Evolutionary conservation across 345 rosid genomes (phyloP).

Genomic region (Corchorus olitorius): DNA sequence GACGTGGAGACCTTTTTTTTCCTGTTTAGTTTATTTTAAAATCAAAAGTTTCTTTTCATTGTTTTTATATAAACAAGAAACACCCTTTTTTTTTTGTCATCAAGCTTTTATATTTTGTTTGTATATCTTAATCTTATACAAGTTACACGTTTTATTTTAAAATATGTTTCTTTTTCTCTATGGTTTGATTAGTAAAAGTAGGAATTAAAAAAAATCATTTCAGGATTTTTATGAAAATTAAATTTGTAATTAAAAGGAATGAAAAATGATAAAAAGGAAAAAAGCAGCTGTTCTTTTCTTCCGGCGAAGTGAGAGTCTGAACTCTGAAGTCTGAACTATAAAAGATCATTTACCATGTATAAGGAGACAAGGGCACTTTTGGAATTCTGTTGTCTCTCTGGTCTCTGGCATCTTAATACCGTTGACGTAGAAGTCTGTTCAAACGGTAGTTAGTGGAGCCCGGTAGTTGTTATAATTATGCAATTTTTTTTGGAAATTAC

Average conservation of each 20-base stretch:
- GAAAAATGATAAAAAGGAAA: neutral
- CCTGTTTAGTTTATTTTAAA: neutral
- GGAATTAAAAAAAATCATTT: neutral
- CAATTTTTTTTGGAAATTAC: neutral
- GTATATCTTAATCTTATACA: neutral
- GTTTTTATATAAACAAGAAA: too few species aligned
- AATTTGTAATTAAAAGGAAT: neutral
- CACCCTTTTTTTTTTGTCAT: too few species aligned
- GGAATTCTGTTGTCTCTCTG: neutral
- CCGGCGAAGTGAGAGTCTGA: conserved; percentile 26
- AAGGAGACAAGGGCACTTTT: neutral
- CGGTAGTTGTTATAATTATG: neutral
- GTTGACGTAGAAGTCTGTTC: neutral
- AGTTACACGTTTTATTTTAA: neutral
- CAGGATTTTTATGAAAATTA: neutral
- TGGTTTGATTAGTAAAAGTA: neutral
- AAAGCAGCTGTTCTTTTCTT: conserved; percentile 1
- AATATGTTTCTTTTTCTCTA: neutral
- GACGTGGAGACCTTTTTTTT: neutral
- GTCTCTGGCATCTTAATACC: neutral
- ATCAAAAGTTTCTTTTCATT: neutral
- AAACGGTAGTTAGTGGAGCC: neutral
- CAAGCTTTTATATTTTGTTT: neutral
- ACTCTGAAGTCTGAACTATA: too few species aligned
- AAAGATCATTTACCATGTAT: neutral